Evolutionary conservation across 371 early-diverging fungal genomes (phyloP).

Genomic region (Antonospora locustae): DNA sequence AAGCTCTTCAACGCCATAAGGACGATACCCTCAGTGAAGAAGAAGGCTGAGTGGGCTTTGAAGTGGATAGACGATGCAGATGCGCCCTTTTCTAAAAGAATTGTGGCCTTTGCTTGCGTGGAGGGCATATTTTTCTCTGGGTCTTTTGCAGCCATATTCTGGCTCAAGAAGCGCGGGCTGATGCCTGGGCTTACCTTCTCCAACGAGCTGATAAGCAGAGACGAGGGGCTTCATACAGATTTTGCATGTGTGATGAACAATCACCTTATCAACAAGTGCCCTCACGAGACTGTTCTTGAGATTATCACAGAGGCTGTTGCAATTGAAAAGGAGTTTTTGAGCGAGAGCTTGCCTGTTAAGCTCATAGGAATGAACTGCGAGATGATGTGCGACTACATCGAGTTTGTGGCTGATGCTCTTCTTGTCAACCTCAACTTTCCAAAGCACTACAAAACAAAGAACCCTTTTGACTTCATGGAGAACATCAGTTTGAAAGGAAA

Average conservation of each 20-base stretch:
- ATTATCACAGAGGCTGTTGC: constrained; percentile 74
- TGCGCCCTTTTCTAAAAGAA: constrained; percentile 76
- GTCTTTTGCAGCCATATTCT: constrained; percentile 91
- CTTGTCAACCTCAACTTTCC: constrained; percentile 72
- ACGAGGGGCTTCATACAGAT: constrained; percentile 97
- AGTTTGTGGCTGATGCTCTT: constrained; percentile 92
- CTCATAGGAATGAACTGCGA: constrained; percentile 93
- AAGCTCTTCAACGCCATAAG: constrained; percentile 85
- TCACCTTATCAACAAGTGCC: constrained; percentile 66
- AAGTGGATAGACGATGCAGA: constrained; percentile 74
- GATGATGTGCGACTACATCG: constrained; percentile 92
- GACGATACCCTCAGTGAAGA: constrained; percentile 82
- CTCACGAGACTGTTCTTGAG: constrained; percentile 59
- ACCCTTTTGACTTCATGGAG: constrained; percentile 99
- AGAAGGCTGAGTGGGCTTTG: constrained; percentile 96
- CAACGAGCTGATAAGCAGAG: constrained; percentile 93
- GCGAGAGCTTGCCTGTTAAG: constrained; percentile 77
- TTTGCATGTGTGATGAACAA: constrained; percentile 91
- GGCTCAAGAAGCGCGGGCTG: constrained; percentile 96
- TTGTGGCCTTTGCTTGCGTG: constrained; percentile 95
- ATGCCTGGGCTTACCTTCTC: constrained; percentile 98
- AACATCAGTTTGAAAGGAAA: constrained; percentile 85
- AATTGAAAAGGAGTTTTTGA: constrained; percentile 86
- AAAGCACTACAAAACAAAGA: constrained; percentile 72
- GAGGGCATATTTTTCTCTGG: constrained; percentile 99